These are phyloP conservation scores for Barnettozyma wickerhamii DNA, from an alignment of 805 yeast genomes.

Conservation along the genomic window DNA sequence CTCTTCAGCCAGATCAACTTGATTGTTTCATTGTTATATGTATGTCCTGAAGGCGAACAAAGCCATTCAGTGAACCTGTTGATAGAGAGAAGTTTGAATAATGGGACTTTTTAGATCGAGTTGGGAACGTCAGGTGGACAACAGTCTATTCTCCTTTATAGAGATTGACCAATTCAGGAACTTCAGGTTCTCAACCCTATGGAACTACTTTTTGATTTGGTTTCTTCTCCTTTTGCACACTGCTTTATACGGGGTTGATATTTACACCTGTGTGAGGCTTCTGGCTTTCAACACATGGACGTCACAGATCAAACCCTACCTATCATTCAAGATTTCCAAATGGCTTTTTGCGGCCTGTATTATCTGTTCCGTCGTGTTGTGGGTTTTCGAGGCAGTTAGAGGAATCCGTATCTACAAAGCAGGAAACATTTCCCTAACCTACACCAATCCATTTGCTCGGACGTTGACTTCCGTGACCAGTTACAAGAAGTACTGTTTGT, in stretches of 20 bases:
- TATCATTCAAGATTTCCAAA: slow-evolving; percentile 47
- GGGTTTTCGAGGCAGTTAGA: slow-evolving; percentile 51
- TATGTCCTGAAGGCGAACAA: no score
- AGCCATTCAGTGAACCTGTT: no score
- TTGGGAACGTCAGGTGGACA: slow-evolving; percentile 32
- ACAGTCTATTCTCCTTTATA: slow-evolving; percentile 44
- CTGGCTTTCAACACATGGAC: slow-evolving; percentile 73
- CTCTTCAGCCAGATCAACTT: no score
- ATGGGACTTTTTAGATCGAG: slow-evolving; percentile 27
- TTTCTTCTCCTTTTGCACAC: slow-evolving; percentile 38
- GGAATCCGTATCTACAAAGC: slow-evolving; percentile 58
- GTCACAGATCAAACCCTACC: slow-evolving; percentile 43
- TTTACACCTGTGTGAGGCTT: slow-evolving; percentile 73
- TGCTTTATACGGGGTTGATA: slow-evolving; percentile 60
- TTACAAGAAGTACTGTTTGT: slow-evolving; percentile 69
- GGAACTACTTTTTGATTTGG: slow-evolving; percentile 39
- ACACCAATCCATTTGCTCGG: slow-evolving; percentile 62
- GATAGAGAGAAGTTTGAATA: no score
- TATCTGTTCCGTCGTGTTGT: slow-evolving; percentile 56
- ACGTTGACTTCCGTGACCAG: slow-evolving; percentile 49
- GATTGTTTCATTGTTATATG: neutral
- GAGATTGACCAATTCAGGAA: slow-evolving; percentile 45
- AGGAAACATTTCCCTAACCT: slow-evolving; percentile 62
- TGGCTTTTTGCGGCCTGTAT: slow-evolving; percentile 85
- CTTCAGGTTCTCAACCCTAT: slow-evolving; percentile 37